These are phyloP conservation scores for Ramaria rubella DNA, from an alignment of 768 basidiomycete species.

Conservation along the genomic window DNA sequence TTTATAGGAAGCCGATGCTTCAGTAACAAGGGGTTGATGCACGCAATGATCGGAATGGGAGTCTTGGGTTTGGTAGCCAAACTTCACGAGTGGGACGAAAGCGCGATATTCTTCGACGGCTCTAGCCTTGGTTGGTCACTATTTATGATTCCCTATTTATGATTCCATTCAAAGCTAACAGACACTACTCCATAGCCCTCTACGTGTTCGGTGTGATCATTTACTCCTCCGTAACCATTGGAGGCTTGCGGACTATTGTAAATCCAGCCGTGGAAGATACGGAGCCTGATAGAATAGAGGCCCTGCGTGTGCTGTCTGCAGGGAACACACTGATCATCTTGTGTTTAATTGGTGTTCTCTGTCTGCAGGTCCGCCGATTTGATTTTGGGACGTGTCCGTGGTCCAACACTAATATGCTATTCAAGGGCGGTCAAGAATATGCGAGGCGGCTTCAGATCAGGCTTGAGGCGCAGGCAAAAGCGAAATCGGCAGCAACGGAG, in stretches of 20 bases:
- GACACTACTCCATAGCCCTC: slow-evolving; percentile 39
- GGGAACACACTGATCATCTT: slow-evolving; percentile 81
- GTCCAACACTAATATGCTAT: background rate
- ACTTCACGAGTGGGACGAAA: slow-evolving; percentile 83
- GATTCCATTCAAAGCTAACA: background rate
- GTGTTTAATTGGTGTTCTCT: slow-evolving; percentile 56
- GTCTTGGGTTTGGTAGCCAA: slow-evolving; percentile 71
- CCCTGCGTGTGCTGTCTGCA: slow-evolving; percentile 75
- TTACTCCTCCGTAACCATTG: slow-evolving; percentile 79
- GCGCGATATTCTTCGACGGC: slow-evolving; percentile 93
- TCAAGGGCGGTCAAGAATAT: slow-evolving; percentile 79
- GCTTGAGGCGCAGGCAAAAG: background rate
- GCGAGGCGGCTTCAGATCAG: slow-evolving; percentile 39
- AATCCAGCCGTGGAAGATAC: slow-evolving; percentile 50
- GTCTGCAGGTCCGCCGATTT: slow-evolving; percentile 56
- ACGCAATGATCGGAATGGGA: slow-evolving; percentile 77
- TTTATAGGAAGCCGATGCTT: slow-evolving; percentile 8
- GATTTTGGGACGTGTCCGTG: background rate
- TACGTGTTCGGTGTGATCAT: slow-evolving; percentile 73
- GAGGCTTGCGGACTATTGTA: slow-evolving; percentile 69
- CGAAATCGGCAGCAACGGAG: background rate
- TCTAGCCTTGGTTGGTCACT: slow-evolving; percentile 64
- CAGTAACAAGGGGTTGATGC: slow-evolving; percentile 66
- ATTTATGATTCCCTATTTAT: slow-evolving; percentile 5
- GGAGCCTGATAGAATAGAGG: slow-evolving; percentile 61